phyloP scores from a whole-genome alignment of 768 basidiomycete genomes.

The Pholiota microspora region DNA sequence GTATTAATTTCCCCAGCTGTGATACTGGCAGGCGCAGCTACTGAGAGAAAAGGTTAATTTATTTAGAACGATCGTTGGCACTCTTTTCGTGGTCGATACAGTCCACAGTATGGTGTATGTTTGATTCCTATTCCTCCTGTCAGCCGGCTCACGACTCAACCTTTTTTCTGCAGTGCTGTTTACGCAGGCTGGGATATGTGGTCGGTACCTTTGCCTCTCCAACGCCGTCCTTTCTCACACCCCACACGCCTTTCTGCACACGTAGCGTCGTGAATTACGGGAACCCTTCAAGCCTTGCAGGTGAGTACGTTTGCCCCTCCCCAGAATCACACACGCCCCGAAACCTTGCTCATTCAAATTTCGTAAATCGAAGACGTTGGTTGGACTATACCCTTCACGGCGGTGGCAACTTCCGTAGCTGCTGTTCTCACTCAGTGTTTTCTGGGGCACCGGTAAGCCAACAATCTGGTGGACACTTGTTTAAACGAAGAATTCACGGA shows the following conservation, averaged over 20 bases:
- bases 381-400: conserved; percentile 53
- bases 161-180: conserved; percentile 21
- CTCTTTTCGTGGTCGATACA: conserved; percentile 35
- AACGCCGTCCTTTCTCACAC: neutral
- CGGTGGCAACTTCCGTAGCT: conserved; percentile 42
- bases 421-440: conserved; percentile 50
- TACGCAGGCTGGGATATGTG: conserved; percentile 33
- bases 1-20: neutral
- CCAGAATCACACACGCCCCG: neutral
- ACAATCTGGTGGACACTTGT: neutral
- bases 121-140: conserved; percentile 2
- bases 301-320: conserved; percentile 22
- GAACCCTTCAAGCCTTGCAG: conserved; percentile 32
- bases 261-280: conserved; percentile 38
- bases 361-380: conserved; percentile 27
- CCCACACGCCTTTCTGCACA: neutral
- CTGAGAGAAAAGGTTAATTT: conserved; percentile 3
- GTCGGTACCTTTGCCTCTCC: conserved; percentile 11
- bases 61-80: conserved; percentile 27
- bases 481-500: neutral
- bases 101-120: conserved; percentile 36
- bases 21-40: neutral
- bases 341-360: too few species aligned
- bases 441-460: conserved; percentile 42
- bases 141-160: neutral